These are phyloP conservation scores for Suhomyces kilbournensis DNA, from an alignment of 805 yeast genomes.

Conservation along the genomic window DNA sequence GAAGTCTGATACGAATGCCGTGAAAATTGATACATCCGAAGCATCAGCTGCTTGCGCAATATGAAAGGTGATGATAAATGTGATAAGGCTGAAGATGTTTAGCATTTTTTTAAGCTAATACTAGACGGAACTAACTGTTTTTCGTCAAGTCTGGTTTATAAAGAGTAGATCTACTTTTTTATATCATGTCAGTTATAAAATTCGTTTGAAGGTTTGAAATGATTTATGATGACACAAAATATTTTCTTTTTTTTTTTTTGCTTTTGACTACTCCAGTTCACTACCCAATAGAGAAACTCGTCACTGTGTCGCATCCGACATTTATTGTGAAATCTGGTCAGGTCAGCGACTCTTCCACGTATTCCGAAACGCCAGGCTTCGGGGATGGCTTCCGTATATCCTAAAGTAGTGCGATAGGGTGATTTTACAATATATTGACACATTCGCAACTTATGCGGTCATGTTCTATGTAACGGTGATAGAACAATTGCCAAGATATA, in stretches of 20 bases:
- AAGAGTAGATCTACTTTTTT: not conserved
- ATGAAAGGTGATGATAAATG: constrained; percentile 11
- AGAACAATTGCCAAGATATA: not conserved
- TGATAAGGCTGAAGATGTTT: not conserved
- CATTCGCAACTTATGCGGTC: not conserved
- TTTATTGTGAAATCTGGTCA: not conserved
- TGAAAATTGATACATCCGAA: constrained; percentile 24
- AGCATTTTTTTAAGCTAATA: not conserved
- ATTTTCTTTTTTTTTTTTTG: not conserved
- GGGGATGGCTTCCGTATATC: no score
- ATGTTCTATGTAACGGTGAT: not conserved
- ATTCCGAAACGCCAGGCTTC: not conserved
- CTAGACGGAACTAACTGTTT: not conserved
- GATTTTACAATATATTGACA: not conserved
- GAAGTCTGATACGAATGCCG: constrained; percentile 38
- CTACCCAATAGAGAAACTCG: not conserved
- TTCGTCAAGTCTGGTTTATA: not conserved
- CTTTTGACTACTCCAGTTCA: not conserved
- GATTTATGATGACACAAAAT: not conserved
- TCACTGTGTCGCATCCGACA: not conserved
- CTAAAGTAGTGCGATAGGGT: not conserved
- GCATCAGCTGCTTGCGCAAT: constrained; percentile 16
- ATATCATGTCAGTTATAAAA: not conserved
- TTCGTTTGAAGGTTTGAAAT: not conserved
- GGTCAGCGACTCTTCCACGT: not conserved